Evolutionary conservation across 352 stramenopile species (phyloP).

Genomic region (Phytophthora pinifolia): DNA sequence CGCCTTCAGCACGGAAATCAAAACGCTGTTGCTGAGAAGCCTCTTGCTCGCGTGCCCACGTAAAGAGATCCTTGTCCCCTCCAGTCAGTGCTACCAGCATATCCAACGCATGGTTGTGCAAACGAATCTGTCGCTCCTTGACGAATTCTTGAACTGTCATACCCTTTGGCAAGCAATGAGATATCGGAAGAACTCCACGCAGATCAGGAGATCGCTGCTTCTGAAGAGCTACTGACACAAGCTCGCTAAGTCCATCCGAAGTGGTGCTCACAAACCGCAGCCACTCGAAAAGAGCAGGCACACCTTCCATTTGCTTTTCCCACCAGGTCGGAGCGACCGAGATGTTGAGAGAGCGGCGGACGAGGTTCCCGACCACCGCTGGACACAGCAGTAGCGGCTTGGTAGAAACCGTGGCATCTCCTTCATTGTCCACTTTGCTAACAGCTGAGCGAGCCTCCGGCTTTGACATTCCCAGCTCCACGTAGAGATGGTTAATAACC

Average conservation of each 20-base stretch:
- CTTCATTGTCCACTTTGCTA: constrained; percentile 59
- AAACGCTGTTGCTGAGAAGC: constrained; percentile 33
- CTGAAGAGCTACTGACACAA: constrained; percentile 66
- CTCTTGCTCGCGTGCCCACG: constrained; percentile 41
- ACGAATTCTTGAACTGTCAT: constrained; percentile 38
- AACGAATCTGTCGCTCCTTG: constrained; percentile 35
- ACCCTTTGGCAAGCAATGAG: constrained; percentile 23
- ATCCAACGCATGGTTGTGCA: constrained; percentile 36
- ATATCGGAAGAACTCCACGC: constrained; percentile 35
- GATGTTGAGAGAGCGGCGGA: constrained; percentile 67
- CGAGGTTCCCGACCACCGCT: constrained; percentile 46
- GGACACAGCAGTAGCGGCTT: constrained; percentile 53
- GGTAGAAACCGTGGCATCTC: constrained; percentile 49
- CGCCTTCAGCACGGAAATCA: constrained; percentile 29
- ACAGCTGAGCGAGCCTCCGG: constrained; percentile 44
- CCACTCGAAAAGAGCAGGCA: constrained; percentile 69
- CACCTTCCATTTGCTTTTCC: constrained; percentile 57
- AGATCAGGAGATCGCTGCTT: constrained; percentile 46
- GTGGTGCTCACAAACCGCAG: constrained; percentile 63
- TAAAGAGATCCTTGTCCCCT: constrained; percentile 27
- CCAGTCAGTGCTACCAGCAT: constrained; percentile 21
- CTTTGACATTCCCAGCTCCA: constrained; percentile 59
- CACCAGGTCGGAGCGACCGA: constrained; percentile 70
- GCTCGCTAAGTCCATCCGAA: constrained; percentile 69
- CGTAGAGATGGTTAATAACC: constrained; percentile 67